A percentile compares a stretch with the other conserved stretches of the same genome.
Conservation (phyloP, 495 filamentous ascomycete species). For the Pyrenula massariospora region DNA sequence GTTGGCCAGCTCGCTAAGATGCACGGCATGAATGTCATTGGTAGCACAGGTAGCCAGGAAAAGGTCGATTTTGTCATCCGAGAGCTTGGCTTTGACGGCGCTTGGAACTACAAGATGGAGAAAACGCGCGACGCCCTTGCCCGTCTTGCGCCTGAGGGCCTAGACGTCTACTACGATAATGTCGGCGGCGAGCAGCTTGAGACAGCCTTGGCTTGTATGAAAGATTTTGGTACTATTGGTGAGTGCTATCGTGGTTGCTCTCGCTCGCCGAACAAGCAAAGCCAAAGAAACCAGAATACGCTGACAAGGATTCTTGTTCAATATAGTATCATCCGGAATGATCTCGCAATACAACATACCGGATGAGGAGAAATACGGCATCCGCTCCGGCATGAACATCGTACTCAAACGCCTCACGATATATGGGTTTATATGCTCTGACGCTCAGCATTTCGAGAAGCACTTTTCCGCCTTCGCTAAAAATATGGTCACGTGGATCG, state of each 20-base stretch:
- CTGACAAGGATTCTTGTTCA: slow-evolving; percentile 1
- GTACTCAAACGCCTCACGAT: slow-evolving; percentile 35
- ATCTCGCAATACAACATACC: slow-evolving; percentile 51
- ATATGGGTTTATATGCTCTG: slow-evolving; percentile 56
- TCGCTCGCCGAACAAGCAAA: too few species aligned
- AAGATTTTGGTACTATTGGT: slow-evolving; percentile 44
- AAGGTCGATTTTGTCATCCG: slow-evolving; percentile 38
- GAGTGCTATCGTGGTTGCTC: slow-evolving; percentile 30
- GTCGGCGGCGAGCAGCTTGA: slow-evolving; percentile 62
- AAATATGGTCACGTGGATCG: slow-evolving; percentile 53
- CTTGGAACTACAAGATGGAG: slow-evolving; percentile 47
- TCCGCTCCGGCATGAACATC: slow-evolving; percentile 40
- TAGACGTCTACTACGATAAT: slow-evolving; percentile 69
- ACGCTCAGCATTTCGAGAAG: slow-evolving; percentile 41
- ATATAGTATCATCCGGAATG: slow-evolving; percentile 16
- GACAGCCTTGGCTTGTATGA: slow-evolving; percentile 43
- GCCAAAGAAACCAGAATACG: too few species aligned
- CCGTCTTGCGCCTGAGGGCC: slow-evolving; percentile 48
- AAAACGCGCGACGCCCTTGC: slow-evolving; percentile 39
- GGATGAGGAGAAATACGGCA: slow-evolving; percentile 33
- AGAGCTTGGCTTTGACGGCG: slow-evolving; percentile 38
- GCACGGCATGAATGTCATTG: too few species aligned
- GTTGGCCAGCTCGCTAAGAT: slow-evolving; percentile 81
- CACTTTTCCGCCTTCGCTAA: slow-evolving; percentile 38
- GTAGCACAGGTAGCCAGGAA: slow-evolving; percentile 27